Base-by-base conservation (phyloP, 2,329 filamentous ascomycete species). In the Fusarium sublunatum region DNA sequence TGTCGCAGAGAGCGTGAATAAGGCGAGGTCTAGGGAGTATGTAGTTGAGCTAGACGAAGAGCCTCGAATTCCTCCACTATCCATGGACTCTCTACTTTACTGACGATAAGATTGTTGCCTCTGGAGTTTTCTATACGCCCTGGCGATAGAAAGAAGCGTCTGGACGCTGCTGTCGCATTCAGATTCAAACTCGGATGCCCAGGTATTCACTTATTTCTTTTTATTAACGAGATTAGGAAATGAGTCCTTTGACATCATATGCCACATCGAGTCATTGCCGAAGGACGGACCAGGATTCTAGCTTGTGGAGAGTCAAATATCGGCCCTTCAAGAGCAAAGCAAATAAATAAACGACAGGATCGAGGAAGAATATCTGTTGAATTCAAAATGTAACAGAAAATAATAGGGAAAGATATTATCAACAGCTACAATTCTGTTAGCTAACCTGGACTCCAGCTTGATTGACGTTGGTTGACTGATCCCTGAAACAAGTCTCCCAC, bases 401-500 rank as follows among this genome's bases (percentile, higher is more conserved):
- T 31, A 12, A 31, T 31, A 31, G 19, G 19, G 19, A 19, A 19
- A 19, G 3, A 19, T 19, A 3, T 19, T 19, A 19, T 19, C 19
- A 19, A 19, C 19, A 19, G 19, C 19, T 19, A 19, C 19, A 19
- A 19, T 19, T 2, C 42, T 24, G 31, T 26, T 32, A 59, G 47
- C 32, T 48, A 60, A 60, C 55, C 56, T 60, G 32, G 56, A 55
- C 38, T 45, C 25, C 22, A 34, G 28, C 34, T 45, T 31, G 31
- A 36, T 49, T 62, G 40, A 41, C 43, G 43, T 53, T 53, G 40
- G 38, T 58, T 46, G 42, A 45, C 26, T 48, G 40, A 52, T 51
- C 51, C 61, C 56, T 55, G 57, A 44, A 65, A 53, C n/a, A 46
- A 54, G 47, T 24, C 38, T 29, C 51, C 62, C 62, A 66, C 63